Conservation (phyloP, 345 rosid genomes). For the Turnera subulata region DNA sequence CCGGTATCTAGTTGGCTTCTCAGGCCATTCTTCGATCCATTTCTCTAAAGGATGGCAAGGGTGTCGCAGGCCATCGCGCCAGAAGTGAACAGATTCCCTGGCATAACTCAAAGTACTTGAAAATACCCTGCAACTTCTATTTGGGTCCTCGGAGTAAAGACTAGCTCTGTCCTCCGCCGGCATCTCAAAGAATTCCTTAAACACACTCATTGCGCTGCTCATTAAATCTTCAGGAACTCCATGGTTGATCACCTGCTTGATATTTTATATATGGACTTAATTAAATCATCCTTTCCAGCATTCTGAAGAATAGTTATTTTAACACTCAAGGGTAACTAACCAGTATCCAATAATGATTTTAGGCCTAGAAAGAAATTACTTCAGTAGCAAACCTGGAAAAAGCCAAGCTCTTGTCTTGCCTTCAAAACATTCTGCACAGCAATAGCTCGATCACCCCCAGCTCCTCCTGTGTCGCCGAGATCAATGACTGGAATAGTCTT, state of each 20-base stretch:
- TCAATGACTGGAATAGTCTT: conserved; percentile 25
- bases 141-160: conserved; percentile 23
- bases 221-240: conserved; percentile 27
- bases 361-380: not conserved
- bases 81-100: conserved; percentile 22
- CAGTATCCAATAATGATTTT: not conserved
- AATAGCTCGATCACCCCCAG: not conserved
- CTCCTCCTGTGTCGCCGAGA: conserved; percentile 7
- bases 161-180: conserved; percentile 21
- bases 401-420: conserved; percentile 36
- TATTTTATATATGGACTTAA: not conserved
- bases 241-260: conserved; percentile 31
- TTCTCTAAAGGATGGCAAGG: not conserved
- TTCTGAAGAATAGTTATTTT: too few relatives aligned
- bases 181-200: conserved; percentile 30
- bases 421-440: conserved; percentile 20
- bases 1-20: not conserved
- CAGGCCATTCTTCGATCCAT: not conserved
- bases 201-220: conserved; percentile 20
- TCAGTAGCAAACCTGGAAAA: conserved; percentile 30
- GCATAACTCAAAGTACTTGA: conserved; percentile 20
- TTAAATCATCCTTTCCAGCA: not conserved
- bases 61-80: conserved; percentile 24
- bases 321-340: not conserved
- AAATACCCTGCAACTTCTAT: conserved; percentile 26